Conservation (phyloP, 805 yeast species). For the Candida loeiensis region DNA sequence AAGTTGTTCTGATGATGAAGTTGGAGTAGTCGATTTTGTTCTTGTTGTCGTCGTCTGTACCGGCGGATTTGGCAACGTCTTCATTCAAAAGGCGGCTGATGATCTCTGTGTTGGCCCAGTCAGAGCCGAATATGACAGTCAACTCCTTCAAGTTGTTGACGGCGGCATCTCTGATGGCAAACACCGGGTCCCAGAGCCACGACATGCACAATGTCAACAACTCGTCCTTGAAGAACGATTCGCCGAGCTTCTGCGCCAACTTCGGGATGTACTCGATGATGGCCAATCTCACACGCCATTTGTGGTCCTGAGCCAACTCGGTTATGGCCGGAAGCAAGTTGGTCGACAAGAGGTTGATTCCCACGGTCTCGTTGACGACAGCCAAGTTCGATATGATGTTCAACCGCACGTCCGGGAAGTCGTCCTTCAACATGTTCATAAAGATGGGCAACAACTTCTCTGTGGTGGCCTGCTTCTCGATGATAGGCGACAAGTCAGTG, state of each 20-base stretch:
- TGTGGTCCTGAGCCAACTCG: conserved; percentile 91
- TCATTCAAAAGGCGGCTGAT: conserved; percentile 63
- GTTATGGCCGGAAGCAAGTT: conserved; percentile 92
- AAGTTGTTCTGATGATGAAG: conserved; percentile 89
- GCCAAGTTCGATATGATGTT: conserved; percentile 91
- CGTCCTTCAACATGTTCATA: conserved; percentile 92
- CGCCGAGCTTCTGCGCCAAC: conserved; percentile 90
- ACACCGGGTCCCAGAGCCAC: conserved; percentile 99
- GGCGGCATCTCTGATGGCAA: conserved; percentile 95
- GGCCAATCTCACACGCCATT: conserved; percentile 97
- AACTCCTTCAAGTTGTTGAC: conserved; percentile 76
- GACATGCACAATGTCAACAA: conserved; percentile 86
- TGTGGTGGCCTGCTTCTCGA: conserved; percentile 81
- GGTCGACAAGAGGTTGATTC: conserved; percentile 82
- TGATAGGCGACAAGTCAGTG: conserved; percentile 78
- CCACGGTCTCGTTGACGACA: conserved; percentile 89
- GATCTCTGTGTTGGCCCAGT: conserved; percentile 87
- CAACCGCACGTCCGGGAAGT: conserved; percentile 91
- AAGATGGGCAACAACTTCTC: conserved; percentile 83
- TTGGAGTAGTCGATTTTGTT: conserved; percentile 53
- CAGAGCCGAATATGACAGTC: conserved; percentile 83
- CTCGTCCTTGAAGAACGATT: conserved; percentile 87
- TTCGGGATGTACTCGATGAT: conserved; percentile 95
- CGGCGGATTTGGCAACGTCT: conserved; percentile 15
- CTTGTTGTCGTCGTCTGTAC: conserved; percentile 16